These are phyloP conservation scores for Lachnellula subtilissima DNA, from an alignment of 2,329 filamentous ascomycete genomes.

Conservation along the genomic window DNA sequence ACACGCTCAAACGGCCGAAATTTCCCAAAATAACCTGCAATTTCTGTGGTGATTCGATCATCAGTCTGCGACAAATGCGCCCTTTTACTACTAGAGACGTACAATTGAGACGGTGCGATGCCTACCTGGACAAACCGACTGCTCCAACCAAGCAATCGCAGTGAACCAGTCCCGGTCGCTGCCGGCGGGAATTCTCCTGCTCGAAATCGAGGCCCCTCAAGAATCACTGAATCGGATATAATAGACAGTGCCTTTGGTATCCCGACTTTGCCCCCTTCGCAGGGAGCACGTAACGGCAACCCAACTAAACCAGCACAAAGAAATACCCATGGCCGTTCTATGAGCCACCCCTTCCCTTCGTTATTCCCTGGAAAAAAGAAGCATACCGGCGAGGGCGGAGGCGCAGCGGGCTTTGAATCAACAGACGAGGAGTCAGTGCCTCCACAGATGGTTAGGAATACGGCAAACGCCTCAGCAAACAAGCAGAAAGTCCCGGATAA, in stretches of 20 bases:
- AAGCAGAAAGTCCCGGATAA: constrained; percentile 40
- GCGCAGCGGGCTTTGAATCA: constrained; percentile 39
- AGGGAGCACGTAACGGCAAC: constrained; percentile 9
- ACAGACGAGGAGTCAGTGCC: constrained; percentile 41
- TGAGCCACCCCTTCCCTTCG: constrained; percentile 75
- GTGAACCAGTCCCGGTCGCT: constrained; percentile 16
- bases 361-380: constrained; percentile 61
- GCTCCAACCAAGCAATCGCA: constrained; percentile 25
- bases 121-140: constrained; percentile 30
- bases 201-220: constrained; percentile 14
- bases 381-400: constrained; percentile 35
- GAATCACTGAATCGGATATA: constrained; percentile 29
- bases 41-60: constrained; percentile 18
- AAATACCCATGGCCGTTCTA: constrained; percentile 43
- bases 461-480: background rate
- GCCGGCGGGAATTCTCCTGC: constrained; percentile 14
- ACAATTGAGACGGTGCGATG: constrained; percentile 26
- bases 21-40: background rate
- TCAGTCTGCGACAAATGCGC: constrained; percentile 13
- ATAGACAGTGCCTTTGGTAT: constrained; percentile 30
- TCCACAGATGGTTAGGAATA: constrained; percentile 8
- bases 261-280: constrained; percentile 21
- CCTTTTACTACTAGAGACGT: constrained; percentile 9
- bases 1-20: background rate
- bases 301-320: constrained; percentile 11